Conservation (phyloP, 208 protist genomes). For the Crithidia expoeki region DNA sequence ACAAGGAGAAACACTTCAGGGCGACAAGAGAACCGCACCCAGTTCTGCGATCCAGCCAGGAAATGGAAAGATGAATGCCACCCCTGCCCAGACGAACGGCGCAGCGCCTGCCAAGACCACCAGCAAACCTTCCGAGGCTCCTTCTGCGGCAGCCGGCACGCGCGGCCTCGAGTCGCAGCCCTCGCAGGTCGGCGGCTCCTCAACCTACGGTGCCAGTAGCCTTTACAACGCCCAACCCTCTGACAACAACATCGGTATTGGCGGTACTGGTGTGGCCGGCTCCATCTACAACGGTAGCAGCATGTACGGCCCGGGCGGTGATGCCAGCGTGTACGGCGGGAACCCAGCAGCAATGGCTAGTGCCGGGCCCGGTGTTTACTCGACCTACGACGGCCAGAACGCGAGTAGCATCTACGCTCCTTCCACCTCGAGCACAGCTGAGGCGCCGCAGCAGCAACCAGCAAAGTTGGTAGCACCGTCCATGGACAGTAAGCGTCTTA, state of each 20-base stretch:
- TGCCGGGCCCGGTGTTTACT: constrained; percentile 10
- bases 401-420: constrained; percentile 10
- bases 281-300: constrained; percentile 20
- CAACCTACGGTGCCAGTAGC: constrained; percentile 23
- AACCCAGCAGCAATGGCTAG: neutral
- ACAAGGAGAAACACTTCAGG: neutral
- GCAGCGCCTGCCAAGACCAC: neutral
- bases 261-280: neutral
- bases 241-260: neutral
- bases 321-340: constrained; percentile 15
- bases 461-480: too few relatives aligned
- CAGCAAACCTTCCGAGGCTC: neutral
- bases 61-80: neutral
- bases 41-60: neutral
- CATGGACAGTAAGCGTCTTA: constrained; percentile 5
- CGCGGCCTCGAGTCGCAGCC: neutral
- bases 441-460: too few relatives aligned
- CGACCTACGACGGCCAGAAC: constrained; percentile 14
- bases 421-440: neutral
- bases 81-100: neutral
- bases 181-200: neutral
- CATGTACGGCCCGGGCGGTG: constrained; percentile 21
- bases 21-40: neutral
- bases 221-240: constrained; percentile 22
- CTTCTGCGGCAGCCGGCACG: neutral